Percentiles rank a stretch among this genome's conserved stretches.
These are phyloP conservation scores for Plasmodium malariae DNA, from an alignment of 169 alveolate species.

Conservation along the genomic window DNA sequence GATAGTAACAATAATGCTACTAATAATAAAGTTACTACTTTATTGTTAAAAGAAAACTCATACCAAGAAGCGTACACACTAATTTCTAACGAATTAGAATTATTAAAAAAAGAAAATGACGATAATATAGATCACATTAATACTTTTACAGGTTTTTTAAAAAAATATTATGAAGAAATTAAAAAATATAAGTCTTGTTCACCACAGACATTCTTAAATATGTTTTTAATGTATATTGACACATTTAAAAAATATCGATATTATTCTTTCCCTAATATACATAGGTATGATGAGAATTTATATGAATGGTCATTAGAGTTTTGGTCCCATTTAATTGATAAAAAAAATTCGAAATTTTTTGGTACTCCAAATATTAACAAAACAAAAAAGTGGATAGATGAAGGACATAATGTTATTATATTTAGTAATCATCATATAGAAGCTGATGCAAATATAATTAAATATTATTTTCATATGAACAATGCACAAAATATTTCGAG, in stretches of 20 bases:
- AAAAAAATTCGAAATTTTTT: conserved; percentile 60
- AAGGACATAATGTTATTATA: conserved; percentile 63
- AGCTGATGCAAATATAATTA: conserved; percentile 78
- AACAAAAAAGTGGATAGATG: conserved; percentile 55
- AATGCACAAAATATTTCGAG: conserved; percentile 44
- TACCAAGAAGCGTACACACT: conserved; percentile 49
- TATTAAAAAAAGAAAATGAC: conserved; percentile 36
- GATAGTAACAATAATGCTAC: not conserved
- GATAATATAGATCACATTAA: conserved; percentile 32
- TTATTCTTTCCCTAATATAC: conserved; percentile 66
- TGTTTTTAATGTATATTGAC: conserved; percentile 29
- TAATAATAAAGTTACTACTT: conserved; percentile 1
- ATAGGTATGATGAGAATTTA: conserved; percentile 57
- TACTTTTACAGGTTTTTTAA: conserved; percentile 66
- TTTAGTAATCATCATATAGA: conserved; percentile 78
- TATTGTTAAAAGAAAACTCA: conserved; percentile 7
- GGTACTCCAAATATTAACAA: conserved; percentile 53
- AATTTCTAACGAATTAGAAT: conserved; percentile 22
- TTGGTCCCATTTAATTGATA: conserved; percentile 66
- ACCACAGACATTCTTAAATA: conserved; percentile 44
- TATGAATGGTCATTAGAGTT: conserved; percentile 73
- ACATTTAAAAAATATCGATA: conserved; percentile 63
- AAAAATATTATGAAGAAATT: conserved; percentile 43
- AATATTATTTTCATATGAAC: conserved; percentile 49
- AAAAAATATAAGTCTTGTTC: conserved; percentile 69